phyloP scores from a whole-genome alignment of 2,329 filamentous ascomycete genomes.

The Dactylellina drechsleri region DNA sequence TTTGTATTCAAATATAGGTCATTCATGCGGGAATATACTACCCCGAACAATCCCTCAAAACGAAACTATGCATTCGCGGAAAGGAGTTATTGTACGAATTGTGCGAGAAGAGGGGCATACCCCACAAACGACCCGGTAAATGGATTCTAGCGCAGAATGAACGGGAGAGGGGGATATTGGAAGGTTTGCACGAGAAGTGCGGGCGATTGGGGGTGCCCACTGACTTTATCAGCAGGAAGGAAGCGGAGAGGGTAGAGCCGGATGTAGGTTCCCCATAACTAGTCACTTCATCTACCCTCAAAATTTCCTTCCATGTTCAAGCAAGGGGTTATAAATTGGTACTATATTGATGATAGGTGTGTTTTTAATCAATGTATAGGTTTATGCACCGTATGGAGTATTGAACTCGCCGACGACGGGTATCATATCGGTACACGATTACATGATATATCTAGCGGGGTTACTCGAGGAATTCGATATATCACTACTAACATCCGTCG shows the following conservation, averaged over 20 bases:
- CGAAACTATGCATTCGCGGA: slow-evolving; percentile 80
- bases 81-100: slow-evolving; percentile 80
- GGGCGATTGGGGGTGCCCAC: slow-evolving; percentile 71
- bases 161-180: slow-evolving; percentile 72
- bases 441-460: slow-evolving; percentile 83
- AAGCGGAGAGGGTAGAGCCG: slow-evolving; percentile 75
- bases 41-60: slow-evolving; percentile 79
- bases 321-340: neutral
- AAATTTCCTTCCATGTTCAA: neutral
- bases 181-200: slow-evolving; percentile 66
- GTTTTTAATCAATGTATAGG: slow-evolving; percentile 9
- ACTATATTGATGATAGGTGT: too few species aligned
- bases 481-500: slow-evolving; percentile 69
- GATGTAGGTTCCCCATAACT: slow-evolving; percentile 68
- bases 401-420: slow-evolving; percentile 88
- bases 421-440: slow-evolving; percentile 85
- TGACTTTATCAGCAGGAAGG: slow-evolving; percentile 72
- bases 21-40: slow-evolving; percentile 98
- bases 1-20: slow-evolving; percentile 66
- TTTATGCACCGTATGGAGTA: slow-evolving; percentile 67
- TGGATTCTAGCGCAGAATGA: slow-evolving; percentile 92
- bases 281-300: slow-evolving; percentile 60
- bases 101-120: slow-evolving; percentile 74
- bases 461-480: slow-evolving; percentile 79
- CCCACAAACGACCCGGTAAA: slow-evolving; percentile 81